These are phyloP conservation scores for Globisporangium barbulae DNA, from an alignment of 352 stramenopile genomes.

Conservation along the genomic window DNA sequence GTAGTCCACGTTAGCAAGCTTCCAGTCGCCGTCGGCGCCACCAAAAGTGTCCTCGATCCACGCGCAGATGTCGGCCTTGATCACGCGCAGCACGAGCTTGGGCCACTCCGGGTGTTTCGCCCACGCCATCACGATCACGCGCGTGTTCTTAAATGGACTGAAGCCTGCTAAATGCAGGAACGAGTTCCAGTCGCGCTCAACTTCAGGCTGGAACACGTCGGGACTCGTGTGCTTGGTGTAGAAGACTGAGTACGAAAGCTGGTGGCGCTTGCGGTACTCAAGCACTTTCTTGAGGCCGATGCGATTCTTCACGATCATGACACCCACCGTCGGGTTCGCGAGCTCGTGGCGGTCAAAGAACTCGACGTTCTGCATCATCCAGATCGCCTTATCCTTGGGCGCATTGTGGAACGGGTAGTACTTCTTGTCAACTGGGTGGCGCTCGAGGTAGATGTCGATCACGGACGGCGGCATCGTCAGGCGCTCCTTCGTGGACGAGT, in stretches of 20 bases:
- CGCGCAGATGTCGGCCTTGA: constrained; percentile 54
- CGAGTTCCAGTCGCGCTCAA: constrained; percentile 66
- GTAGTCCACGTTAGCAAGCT: constrained; percentile 73
- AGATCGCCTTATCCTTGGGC: constrained; percentile 69
- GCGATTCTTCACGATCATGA: constrained; percentile 85
- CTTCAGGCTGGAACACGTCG: constrained; percentile 53
- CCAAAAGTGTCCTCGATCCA: constrained; percentile 69
- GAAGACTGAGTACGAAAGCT: constrained; percentile 73
- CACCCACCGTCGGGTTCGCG: constrained; percentile 56
- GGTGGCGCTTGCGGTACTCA: constrained; percentile 72
- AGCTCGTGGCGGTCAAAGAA: constrained; percentile 83
- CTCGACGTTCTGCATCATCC: constrained; percentile 86
- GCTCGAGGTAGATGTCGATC: constrained; percentile 77
- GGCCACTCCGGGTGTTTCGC: constrained; percentile 72
- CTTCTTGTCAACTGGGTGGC: constrained; percentile 67
- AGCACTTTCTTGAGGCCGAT: constrained; percentile 80
- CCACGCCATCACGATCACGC: constrained; percentile 68
- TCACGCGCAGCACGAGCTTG: constrained; percentile 62
- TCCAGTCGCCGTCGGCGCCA: constrained; percentile 37
- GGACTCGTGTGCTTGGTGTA: constrained; percentile 83
- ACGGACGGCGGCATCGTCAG: constrained; percentile 64
- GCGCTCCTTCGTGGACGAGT: constrained; percentile 31
- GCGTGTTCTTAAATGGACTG: constrained; percentile 80
- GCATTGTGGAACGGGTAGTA: constrained; percentile 59
- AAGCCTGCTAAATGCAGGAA: constrained; percentile 69